Evolutionary conservation across 2,329 filamentous ascomycete species (phyloP), one percentile per base, ranked within the genome.

Genomic region (Capronia epimyces): DNA sequence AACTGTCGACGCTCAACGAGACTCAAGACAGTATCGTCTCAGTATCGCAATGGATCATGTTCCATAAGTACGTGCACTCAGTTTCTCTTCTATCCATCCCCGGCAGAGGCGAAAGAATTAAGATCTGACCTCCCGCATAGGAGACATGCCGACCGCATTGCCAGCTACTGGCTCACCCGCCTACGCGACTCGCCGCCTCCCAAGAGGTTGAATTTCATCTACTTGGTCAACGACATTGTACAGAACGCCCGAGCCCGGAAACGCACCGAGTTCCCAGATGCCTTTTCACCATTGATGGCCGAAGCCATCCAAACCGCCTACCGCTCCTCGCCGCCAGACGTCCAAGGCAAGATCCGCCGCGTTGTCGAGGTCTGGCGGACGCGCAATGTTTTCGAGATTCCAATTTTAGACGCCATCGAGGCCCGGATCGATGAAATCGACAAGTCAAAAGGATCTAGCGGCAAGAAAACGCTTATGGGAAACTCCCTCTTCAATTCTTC

Each of bases 21-120:
- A 95, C 89, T 9, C 91, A 98, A 68, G 93, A 98, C 67, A 94
- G 89, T 71, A 97, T 98, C 65, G 82, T 95, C 55, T 91, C 88
- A 29, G 90, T 95, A 56, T 89, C 93, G 51, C 91, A 97, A 82
- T 98, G 94, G 94, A 93, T 98, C 56, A 94, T 98, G 86, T 98
- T 98, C 68, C 91, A 98, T 72, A 86, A 89, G 89, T 95, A 82
- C 60, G 59, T 51, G 27, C 22, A 3, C 21, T 31, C 15, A 25
- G 6, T 8, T 3, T 7, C 27, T 18, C 15, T 18, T 21, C 10
- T 20, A 15, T 32, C 22, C 32, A n/a, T 57, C 44, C n/a, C n/a
- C n/a, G n/a, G n/a, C n/a, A n/a, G n/a, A n/a, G n/a, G n/a, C n/a
- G n/a, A n/a, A n/a, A 56, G 27, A 12, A 13, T 9, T 5, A 55